Percentiles rank a stretch among this genome's conserved stretches.
phyloP scores from a whole-genome alignment of 495 filamentous ascomycete species.

The Talaromyces adpressus region DNA sequence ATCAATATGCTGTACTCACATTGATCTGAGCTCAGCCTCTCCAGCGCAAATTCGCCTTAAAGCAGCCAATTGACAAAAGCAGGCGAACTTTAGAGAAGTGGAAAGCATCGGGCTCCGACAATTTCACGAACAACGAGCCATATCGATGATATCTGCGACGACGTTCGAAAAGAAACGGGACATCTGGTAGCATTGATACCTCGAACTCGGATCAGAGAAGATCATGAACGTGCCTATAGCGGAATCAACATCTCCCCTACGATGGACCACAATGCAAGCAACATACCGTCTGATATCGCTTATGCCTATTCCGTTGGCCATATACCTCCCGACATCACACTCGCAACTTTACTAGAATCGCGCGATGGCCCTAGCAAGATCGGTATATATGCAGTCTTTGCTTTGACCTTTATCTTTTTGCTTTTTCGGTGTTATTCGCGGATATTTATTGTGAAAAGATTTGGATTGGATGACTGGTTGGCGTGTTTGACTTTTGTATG shows the following conservation, averaged over 20 bases:
- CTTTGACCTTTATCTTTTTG: constrained; percentile 1
- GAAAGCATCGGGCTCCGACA: background rate
- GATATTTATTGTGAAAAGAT: constrained; percentile 2
- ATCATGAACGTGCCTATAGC: background rate
- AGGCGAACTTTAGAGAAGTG: background rate
- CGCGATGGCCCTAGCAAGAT: constrained; percentile 2
- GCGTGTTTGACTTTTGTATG: constrained; percentile 6
- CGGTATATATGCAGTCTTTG: constrained; percentile 1
- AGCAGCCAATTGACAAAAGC: background rate
- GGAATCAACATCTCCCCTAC: background rate
- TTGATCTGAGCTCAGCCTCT: background rate
- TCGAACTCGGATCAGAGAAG: background rate
- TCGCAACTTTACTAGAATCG: constrained; percentile 1
- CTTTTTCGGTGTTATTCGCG: constrained; percentile 3
- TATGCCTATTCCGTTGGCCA: constrained; percentile 1
- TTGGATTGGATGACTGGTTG: constrained; percentile 6
- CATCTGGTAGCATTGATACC: background rate
- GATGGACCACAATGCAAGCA: background rate
- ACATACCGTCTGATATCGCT: constrained; percentile 2
- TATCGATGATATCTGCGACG: background rate
- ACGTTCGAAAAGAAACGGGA: background rate
- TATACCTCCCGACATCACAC: background rate
- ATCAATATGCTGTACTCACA: background rate
- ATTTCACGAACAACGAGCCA: background rate
- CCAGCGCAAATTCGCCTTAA: background rate